A percentile compares a stretch with the other conserved stretches of the same genome.
Conservation (phyloP, 768 basidiomycete species). For the Mycena vitilis region DNA sequence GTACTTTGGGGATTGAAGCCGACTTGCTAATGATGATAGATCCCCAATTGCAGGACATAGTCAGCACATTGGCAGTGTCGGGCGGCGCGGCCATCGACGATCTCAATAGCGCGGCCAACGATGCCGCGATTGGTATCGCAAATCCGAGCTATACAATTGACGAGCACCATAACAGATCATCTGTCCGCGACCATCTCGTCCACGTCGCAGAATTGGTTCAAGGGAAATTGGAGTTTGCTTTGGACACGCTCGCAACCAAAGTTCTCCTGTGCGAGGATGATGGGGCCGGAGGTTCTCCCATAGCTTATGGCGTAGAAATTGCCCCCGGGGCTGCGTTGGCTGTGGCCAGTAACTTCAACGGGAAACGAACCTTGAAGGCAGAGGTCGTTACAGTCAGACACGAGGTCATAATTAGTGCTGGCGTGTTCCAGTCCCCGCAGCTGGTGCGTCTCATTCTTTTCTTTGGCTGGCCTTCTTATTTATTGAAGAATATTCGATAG, state of each 20-base stretch:
- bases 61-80: constrained; percentile 32
- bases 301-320: constrained; percentile 43
- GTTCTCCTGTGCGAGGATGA: constrained; percentile 37
- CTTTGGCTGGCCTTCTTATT: not conserved
- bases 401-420: constrained; percentile 46
- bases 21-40: constrained; percentile 32
- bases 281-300: constrained; percentile 17
- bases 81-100: constrained; percentile 39
- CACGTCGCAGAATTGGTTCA: constrained; percentile 27
- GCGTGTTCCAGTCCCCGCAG: constrained; percentile 44
- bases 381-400: constrained; percentile 39
- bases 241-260: constrained; percentile 44
- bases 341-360: constrained; percentile 43
- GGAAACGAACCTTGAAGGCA: constrained; percentile 34
- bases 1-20: no score
- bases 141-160: constrained; percentile 40
- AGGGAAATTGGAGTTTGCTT: constrained; percentile 34
- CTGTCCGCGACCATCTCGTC: constrained; percentile 40
- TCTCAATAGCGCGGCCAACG: constrained; percentile 39
- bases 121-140: constrained; percentile 38
- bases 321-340: constrained; percentile 40
- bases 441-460: constrained; percentile 33
- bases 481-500: constrained; percentile 20
- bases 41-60: constrained; percentile 38
- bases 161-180: constrained; percentile 42